These are phyloP conservation scores for Zygoascus sp. DNA, from an alignment of 1,139 yeast genomes.

Conservation along the genomic window DNA sequence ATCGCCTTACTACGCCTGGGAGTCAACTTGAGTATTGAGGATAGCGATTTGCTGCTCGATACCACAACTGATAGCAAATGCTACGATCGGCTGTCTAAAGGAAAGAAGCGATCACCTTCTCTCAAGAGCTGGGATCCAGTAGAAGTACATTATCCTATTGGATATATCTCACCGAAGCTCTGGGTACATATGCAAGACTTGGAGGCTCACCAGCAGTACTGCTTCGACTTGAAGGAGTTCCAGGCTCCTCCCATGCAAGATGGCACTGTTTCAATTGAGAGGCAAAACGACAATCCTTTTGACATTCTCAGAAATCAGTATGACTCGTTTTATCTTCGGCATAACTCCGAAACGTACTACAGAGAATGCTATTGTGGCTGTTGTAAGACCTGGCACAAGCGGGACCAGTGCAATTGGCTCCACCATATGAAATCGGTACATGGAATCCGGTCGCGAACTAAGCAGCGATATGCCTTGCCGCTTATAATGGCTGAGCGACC, in stretches of 20 bases:
- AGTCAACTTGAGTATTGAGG: not conserved
- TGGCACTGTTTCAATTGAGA: constrained; percentile 11
- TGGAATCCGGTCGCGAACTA: constrained; percentile 25
- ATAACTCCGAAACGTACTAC: constrained; percentile 14
- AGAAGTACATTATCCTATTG: constrained; percentile 22
- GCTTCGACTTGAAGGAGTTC: constrained; percentile 19
- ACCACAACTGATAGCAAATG: not conserved
- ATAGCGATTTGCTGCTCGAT: not conserved
- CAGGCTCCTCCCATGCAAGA: constrained; percentile 15
- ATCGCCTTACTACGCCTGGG: constrained; percentile 19
- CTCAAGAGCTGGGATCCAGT: constrained; percentile 23
- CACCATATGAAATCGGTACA: constrained; percentile 27
- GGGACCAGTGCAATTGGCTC: constrained; percentile 25
- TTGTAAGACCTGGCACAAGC: constrained; percentile 24
- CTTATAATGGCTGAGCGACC: constrained; percentile 22
- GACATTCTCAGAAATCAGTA: constrained; percentile 21
- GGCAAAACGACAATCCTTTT: constrained; percentile 16
- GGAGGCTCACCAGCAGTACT: constrained; percentile 14
- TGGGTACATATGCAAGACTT: constrained; percentile 23
- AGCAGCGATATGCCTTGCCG: constrained; percentile 22
- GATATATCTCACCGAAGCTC: constrained; percentile 19
- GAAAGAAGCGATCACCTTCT: constrained; percentile 14
- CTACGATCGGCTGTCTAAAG: constrained; percentile 6
- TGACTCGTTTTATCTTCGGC: constrained; percentile 21
- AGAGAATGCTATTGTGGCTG: constrained; percentile 25